These are phyloP conservation scores for Myochromella boudieri DNA, from an alignment of 768 basidiomycete genomes.

Conservation along the genomic window DNA sequence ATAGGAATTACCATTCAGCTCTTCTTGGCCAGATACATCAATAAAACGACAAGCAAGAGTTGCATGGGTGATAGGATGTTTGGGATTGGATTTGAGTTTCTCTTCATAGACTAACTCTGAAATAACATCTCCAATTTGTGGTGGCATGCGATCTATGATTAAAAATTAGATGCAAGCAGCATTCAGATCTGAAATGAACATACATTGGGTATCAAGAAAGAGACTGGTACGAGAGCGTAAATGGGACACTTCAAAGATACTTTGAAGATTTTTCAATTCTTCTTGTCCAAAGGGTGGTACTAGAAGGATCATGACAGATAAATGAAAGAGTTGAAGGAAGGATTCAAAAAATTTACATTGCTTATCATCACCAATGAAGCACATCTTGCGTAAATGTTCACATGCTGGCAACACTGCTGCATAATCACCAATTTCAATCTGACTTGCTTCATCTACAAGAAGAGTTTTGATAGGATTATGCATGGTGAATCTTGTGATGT, in stretches of 20 bases:
- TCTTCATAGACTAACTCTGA: constrained; percentile 65
- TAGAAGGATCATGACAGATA: constrained; percentile 28
- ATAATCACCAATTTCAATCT: constrained; percentile 61
- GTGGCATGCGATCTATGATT: constrained; percentile 78
- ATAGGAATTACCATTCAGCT: constrained; percentile 30
- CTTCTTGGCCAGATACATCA: constrained; percentile 46
- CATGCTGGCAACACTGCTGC: constrained; percentile 36
- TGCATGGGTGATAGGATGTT: constrained; percentile 46
- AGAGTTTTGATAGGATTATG: constrained; percentile 47
- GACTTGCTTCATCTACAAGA: constrained; percentile 66
- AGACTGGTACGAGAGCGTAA: constrained; percentile 44
- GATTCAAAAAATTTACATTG: constrained; percentile 55
- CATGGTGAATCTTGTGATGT: constrained; percentile 31
- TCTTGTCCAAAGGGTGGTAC: constrained; percentile 84
- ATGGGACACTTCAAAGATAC: constrained; percentile 77
- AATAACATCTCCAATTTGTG: constrained; percentile 73
- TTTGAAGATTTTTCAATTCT: constrained; percentile 60
- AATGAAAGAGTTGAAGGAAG: constrained; percentile 1
- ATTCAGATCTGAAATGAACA: constrained; percentile 21
- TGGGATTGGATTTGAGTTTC: constrained; percentile 52
- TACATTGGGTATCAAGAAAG: constrained; percentile 78
- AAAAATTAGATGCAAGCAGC: constrained; percentile 7
- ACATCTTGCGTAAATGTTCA: constrained; percentile 45
- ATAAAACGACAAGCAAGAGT: constrained; percentile 63
- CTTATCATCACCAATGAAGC: constrained; percentile 68